Evolutionary conservation across 306 rosid genomes (phyloP).

Genomic region (Luffa aegyptiaca): DNA sequence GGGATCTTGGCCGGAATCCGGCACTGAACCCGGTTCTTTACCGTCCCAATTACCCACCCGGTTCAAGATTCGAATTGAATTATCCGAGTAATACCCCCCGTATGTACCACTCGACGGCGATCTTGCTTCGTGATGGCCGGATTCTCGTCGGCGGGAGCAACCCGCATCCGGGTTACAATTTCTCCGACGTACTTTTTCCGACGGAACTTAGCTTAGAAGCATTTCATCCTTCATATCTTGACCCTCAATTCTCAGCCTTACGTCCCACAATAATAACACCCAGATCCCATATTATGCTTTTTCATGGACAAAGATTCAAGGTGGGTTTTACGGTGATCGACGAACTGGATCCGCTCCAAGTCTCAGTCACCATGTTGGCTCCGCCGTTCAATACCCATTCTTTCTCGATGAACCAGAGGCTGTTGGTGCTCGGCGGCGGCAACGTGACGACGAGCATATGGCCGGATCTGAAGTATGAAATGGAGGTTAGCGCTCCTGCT

Average conservation of each 20-base stretch:
- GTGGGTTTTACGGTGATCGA: not conserved
- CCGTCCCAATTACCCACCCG: not conserved
- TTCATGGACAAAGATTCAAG: not conserved
- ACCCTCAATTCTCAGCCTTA: not conserved
- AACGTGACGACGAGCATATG: not conserved
- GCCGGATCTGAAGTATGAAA: conserved; percentile 8
- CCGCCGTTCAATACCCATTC: conserved; percentile 54
- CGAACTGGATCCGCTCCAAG: not conserved
- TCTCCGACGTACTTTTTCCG: conserved; percentile 12
- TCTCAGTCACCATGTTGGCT: conserved; percentile 28
- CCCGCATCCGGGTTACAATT: conserved; percentile 25
- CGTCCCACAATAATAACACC: not conserved
- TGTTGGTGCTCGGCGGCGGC: conserved; percentile 15
- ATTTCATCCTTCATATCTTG: conserved; percentile 4
- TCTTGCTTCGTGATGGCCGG: conserved; percentile 37
- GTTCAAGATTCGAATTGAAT: conserved; percentile 7
- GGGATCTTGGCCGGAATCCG: conserved; percentile 30
- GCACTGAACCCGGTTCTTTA: conserved; percentile 26
- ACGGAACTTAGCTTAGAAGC: conserved; percentile 11
- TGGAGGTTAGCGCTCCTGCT: conserved; percentile 21
- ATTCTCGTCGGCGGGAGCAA: conserved; percentile 40
- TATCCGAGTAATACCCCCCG: conserved; percentile 14
- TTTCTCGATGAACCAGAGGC: conserved; percentile 38
- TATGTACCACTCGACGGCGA: conserved; percentile 38
- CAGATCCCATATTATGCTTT: not conserved